Base-by-base conservation (phyloP, 2,329 filamentous ascomycete genomes). In the Ceratocystis papillata region DNA sequence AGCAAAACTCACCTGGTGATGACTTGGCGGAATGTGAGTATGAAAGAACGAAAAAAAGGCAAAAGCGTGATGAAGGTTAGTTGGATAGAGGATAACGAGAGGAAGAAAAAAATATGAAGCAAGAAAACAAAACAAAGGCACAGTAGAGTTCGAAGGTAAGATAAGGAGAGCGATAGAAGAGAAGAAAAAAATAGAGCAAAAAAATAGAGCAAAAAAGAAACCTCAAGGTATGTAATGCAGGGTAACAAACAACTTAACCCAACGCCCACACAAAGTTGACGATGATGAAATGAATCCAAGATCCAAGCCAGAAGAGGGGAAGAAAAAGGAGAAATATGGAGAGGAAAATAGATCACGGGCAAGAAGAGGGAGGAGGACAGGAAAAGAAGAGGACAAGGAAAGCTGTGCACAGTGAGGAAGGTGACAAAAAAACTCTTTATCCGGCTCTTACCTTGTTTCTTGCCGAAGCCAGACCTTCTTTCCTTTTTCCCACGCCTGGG, bases 171-270 rank as follows among this genome's bases (percentile, higher is more conserved):
- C 45, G 25, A 22, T 10, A 12, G 62, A 67, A 61, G 50, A 37
- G 37, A 62, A 6, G 44, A 33, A 67, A 63, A 62, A 48, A 55
- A 53, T 15, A 50, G 41, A 62, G 45, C 33, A 45, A 20, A 48
- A 60, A 57, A 62, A 20, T n/a, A 44, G 25, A 22, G 25, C 22
- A 45, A 62, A 45, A 62, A 44, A 45, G 44, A 37, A 63, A 30
- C 61, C 20, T 63, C 61, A 46, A 63, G 20, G 25, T 60, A 65
- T 65, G 37, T 50, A 65, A 65, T 65, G 63, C 50, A 65, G 63
- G 63, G 53, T 57, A 60, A 65, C 59, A 65, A 65, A 65, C 63
- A 65, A 65, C 63, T 41, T 41, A n/a, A 44, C 5, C 63, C 63
- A 65, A 53, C 61, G 63, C 63, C 50, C 44, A 59, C 50, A 46